Conservation (phyloP, 2,329 filamentous ascomycete genomes). For the Penicillium carneum region DNA sequence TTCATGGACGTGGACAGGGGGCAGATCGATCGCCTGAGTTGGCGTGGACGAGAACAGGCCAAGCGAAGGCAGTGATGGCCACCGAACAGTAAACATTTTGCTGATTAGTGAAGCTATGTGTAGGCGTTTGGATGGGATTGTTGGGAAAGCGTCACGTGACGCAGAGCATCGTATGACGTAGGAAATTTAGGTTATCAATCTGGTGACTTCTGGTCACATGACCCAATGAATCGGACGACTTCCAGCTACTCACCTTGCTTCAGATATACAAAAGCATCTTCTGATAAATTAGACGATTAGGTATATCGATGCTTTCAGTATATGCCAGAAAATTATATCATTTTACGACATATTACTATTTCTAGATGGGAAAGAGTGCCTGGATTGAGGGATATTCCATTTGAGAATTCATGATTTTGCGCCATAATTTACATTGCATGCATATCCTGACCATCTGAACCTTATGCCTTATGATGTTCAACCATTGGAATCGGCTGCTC, state of each 20-base stretch:
- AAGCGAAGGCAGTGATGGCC: constrained; percentile 37
- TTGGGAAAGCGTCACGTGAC: constrained; percentile 32
- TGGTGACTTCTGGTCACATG: constrained; percentile 14
- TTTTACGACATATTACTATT: not conserved
- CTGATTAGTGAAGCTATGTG: constrained; percentile 1
- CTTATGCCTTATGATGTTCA: constrained; percentile 26
- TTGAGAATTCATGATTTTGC: not conserved
- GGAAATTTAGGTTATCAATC: constrained; percentile 16
- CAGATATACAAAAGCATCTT: not conserved
- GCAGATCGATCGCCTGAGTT: constrained; percentile 56
- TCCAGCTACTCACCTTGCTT: not conserved
- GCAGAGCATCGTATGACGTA: constrained; percentile 24
- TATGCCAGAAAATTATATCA: not conserved
- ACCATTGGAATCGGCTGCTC: constrained; percentile 31
- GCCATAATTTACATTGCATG: not conserved
- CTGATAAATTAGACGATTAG: too few species aligned
- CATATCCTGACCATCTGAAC: not conserved
- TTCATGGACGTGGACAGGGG: constrained; percentile 75
- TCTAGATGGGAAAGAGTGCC: not conserved
- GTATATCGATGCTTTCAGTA: too few species aligned
- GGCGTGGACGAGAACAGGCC: constrained; percentile 34
- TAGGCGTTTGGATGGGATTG: constrained; percentile 25
- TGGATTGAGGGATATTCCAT: not conserved
- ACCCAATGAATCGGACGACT: not conserved
- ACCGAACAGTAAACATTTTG: constrained; percentile 34